Evolutionary conservation across 2,329 filamentous ascomycete species (phyloP).

Genomic region (Lasiodiplodia citricola): DNA sequence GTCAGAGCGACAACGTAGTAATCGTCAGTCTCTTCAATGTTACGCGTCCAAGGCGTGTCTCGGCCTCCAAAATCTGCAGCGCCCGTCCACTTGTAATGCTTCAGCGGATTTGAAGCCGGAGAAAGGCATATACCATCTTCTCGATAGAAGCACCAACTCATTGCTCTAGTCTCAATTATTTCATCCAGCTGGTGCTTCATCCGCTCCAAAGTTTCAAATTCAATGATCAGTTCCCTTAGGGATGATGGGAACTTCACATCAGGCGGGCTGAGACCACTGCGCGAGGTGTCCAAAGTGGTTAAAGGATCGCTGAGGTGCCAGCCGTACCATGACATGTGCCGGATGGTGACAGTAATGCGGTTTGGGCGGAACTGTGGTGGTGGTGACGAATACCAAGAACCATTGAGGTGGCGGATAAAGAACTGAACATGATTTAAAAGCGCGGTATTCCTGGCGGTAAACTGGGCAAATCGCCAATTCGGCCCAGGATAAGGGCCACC

Average conservation of each 20-base stretch:
- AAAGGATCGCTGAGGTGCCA: constrained; percentile 99
- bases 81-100: constrained; percentile 6
- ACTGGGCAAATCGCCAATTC: not conserved
- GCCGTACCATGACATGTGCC: constrained; percentile 62
- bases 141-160: not conserved
- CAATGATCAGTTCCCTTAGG: constrained; percentile 29
- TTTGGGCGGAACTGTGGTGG: constrained; percentile 40
- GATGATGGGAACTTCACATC: constrained; percentile 25
- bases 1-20: constrained; percentile 11
- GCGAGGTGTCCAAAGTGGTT: constrained; percentile 86
- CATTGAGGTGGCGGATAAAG: not conserved
- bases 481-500: not conserved
- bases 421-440: constrained; percentile 16
- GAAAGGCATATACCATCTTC: not conserved
- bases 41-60: not conserved
- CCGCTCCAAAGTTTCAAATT: constrained; percentile 30
- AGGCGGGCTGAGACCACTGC: constrained; percentile 29
- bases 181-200: constrained; percentile 30
- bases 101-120: not conserved
- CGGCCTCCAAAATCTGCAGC: constrained; percentile 2
- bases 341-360: constrained; percentile 52
- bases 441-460: constrained; percentile 8
- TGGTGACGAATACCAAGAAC: not conserved
- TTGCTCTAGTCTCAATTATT: constrained; percentile 26
- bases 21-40: not conserved